Base-by-base conservation (phyloP, 2,329 filamentous ascomycete genomes). In the Colletotrichum spaethianum region DNA sequence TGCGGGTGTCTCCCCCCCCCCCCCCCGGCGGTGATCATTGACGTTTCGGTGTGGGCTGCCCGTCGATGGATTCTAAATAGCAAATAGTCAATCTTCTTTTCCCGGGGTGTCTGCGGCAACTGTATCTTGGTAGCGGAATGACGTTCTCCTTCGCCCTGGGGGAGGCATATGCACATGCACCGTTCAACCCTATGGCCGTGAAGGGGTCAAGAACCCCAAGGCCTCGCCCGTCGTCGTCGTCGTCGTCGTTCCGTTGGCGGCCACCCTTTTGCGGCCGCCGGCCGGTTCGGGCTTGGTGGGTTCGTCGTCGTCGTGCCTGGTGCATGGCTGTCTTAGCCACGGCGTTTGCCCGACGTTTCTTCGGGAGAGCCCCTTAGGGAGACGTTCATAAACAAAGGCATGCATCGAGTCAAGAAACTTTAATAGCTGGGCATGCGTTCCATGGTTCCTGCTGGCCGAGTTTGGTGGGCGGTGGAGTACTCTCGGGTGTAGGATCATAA, bases 91-190 rank as follows among this genome's bases (percentile, higher is more conserved):
- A 44, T 44, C 38, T 33, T 36, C 5, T 28, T 4, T 31, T 9
- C 3, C 11, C 4, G 23, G 9, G 18, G 40, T 60, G 46, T 60
- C 46, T 60, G 44, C 33, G 57, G 40, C 26, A 60, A 46, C 40
- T 33, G 57, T 20, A 60, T 60, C 28, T 60, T 23, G 56, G 56
- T 31, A 18, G 38, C 56, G 56, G 56, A 28, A 60, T 42, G 38
- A 60, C 38, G 28, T 50, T 50, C 48, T 50, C 23, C 18, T 18
- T 14, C 6, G 12, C 8, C 48, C 48, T 14, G 3, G 23, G 3
- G 23, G 48, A 14, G 6, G 3, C 23, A 16, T 50, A 23, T 28
- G 31, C 31, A 33, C 31, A 8, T 8, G 31, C 31, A 33, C 31
- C 31, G 31, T 33, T 8, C 31, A 33, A 33, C 31, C 31, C 31